Conservation (phyloP, 176 grass and related monocot species). For the maize (Zea mays) region Zm-B73-REFERENCE-NAM-5.0 NC_050100.1:187862001-187862500, state of each 20-base stretch:
- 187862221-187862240: too few species aligned
- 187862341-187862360: slow-evolving; percentile 30
- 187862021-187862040: neutral
- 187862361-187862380: slow-evolving; percentile 66
- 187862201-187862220: neutral
- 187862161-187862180: neutral
- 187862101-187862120: neutral
- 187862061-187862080: neutral
- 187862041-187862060: neutral
- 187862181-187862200: neutral
- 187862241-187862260: too few species aligned
- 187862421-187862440: slow-evolving; percentile 47
- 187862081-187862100: neutral
- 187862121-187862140: neutral
- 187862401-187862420: slow-evolving; percentile 40
- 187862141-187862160: neutral
- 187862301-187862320: too few species aligned
- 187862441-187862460: slow-evolving; percentile 59
- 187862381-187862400: slow-evolving; percentile 55
- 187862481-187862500: slow-evolving; percentile 56
- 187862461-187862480: slow-evolving; percentile 54
- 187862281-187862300: too few species aligned
- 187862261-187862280: too few species aligned
- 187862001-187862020: too few species aligned
- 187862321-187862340: too few species aligned